These are phyloP conservation scores for Trichoderma sp. DNA, from an alignment of 2,329 filamentous ascomycete species.

Conservation along the genomic window DNA sequence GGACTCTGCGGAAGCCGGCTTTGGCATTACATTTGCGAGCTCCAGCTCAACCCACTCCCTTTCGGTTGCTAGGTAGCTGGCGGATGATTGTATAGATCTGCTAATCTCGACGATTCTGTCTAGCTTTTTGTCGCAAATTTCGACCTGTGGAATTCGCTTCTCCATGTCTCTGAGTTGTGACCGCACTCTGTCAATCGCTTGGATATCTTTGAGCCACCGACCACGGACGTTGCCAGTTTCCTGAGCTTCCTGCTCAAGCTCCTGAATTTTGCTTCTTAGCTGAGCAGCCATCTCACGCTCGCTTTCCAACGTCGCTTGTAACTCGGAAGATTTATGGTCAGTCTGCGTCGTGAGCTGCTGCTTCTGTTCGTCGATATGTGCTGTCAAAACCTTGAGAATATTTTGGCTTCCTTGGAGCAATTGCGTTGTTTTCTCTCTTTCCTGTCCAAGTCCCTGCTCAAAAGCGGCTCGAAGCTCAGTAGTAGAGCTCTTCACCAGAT, in stretches of 20 bases:
- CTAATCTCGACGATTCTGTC: conserved; percentile 29
- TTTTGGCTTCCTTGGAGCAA: conserved; percentile 6
- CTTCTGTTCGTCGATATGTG: conserved; percentile 25
- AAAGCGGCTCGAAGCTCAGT: conserved; percentile 25
- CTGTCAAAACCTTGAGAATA: not conserved
- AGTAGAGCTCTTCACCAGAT: conserved; percentile 22
- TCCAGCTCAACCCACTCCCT: conserved; percentile 30
- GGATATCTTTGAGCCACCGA: conserved; percentile 31
- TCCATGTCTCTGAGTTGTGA: conserved; percentile 27
- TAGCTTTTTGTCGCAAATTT: conserved; percentile 27
- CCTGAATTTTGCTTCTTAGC: conserved; percentile 24
- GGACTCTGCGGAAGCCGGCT: not conserved
- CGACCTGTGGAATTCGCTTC: conserved; percentile 26
- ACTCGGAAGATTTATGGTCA: not conserved
- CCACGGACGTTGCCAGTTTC: conserved; percentile 24
- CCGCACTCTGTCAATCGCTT: conserved; percentile 27
- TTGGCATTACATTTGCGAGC: conserved; percentile 19
- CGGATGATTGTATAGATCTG: conserved; percentile 30
- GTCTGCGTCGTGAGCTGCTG: conserved; percentile 20
- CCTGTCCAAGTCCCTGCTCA: conserved; percentile 25
- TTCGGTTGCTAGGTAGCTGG: conserved; percentile 30
- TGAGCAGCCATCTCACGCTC: not conserved
- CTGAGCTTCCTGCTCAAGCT: conserved; percentile 25
- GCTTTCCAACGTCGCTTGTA: not conserved
- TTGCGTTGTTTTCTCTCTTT: conserved; percentile 23